Base-by-base conservation (phyloP, 139 green algal species). In the Haematococcus lacustris region DNA sequence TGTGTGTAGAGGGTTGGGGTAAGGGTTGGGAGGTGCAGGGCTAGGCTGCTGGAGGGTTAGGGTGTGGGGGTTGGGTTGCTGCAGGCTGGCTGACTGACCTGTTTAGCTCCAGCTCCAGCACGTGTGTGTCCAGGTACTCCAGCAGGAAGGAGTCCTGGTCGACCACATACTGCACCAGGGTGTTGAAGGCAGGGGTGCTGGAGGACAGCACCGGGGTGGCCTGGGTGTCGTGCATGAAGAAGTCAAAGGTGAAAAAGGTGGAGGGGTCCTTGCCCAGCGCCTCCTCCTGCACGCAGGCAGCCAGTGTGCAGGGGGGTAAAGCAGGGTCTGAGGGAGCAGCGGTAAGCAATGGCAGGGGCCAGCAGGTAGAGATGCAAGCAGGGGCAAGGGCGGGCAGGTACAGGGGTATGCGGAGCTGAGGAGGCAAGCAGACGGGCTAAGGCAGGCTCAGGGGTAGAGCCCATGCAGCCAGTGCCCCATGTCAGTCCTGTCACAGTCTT, bases 191-290 rank as follows among this genome's bases (percentile, higher is more conserved):
- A 51, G 79, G 79, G 34, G 51, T 43, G 61, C 78, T 84, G 50
- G 79, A 84, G n/a, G 79, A 61, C 43, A 84, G 17, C 32, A 84
- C 71, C 32, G 76, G 76, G 25, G 80, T 86, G 35, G 80, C 76
- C 67, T 86, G 80, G n/a, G 73, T 81, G 51, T 86, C 80, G 67
- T 86, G 80, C 80, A 83, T 77, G 76, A 81, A 86, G 74, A 86
- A 86, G 76, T 86, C 80, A 33, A 81, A 76, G 67, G 76, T 83
- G 75, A 83, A 79, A 74, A 86, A 86, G 3, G 76, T 77, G 41
- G 71, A 71, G 25, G 76, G 76, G 57, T 86, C 77, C 76, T 79
- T 82, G 74, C 80, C 76, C 37, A 83, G 51, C 1, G 57, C 62
- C 61, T 86, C 76, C 74, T 86, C 76, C 68, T 82, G 65, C 68